Base-by-base conservation (phyloP, 78 protist genomes). In the Dictyostelium firmibasis region DNA sequence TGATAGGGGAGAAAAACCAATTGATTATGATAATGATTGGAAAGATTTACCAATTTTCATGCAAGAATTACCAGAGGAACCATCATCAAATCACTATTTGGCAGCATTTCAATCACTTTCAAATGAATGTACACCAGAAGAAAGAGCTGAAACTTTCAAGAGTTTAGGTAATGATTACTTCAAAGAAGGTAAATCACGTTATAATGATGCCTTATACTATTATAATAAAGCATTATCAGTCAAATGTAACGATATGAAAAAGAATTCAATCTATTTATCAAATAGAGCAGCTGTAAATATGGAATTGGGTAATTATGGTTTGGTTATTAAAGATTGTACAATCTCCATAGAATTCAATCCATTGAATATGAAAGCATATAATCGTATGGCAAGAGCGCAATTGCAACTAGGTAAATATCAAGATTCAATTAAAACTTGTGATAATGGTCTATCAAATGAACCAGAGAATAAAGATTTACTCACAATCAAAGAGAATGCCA, bases 221-320 rank as follows among this genome's bases (percentile, higher is more conserved):
- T 93, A 93, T 44, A 77, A 8, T 1, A 31, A 78, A 47, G 96
- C 96, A 33, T 75, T 93, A 20, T 69, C 78, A 18, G 53, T 81
- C 0, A 86, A 86, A 50, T 85, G 91, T 29, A 13, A 33, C 3
- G 96, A 93, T 29, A 78, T 86, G 86, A 84, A 60, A 57, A 78
- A 69, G 20, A 83, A 86, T 27, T 78, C 88, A 27, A 33, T 64
- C 0, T 38, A n/a, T 41, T 27, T 86, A 33, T 81, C 96, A n/a
- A 93, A 93, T 78, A 88, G 96, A 84, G 96, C 96, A 23, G 96
- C 96, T 0, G 81, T 84, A 5, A 84, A 93, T 62, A 10, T 93
- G n/a, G 91, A 84, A 36, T 47, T 83, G 18, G 84, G 89, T 16
- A 93, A 93, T 29, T 81, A 85, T 84, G 78, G 92, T 29, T 29